Percentiles rank a stretch among this genome's conserved stretches.
These are phyloP conservation scores for Trichosporon coremiiforme DNA, from an alignment of 1,284 basidiomycete species.

Conservation along the genomic window DNA sequence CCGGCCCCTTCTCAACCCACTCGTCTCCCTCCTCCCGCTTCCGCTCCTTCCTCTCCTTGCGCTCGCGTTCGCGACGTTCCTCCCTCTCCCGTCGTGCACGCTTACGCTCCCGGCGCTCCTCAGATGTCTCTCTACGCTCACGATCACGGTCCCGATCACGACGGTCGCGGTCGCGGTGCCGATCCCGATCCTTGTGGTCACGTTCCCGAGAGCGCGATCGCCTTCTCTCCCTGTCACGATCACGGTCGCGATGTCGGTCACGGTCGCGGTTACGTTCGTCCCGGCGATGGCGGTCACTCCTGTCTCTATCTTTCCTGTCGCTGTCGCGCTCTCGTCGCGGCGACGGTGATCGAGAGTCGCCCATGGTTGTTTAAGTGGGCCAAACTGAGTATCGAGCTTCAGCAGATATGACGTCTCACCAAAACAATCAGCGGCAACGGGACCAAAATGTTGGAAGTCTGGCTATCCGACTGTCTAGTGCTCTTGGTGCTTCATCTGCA, in stretches of 20 bases:
- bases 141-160: conserved; percentile 32
- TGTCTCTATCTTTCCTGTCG: background rate
- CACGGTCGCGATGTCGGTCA: conserved; percentile 17
- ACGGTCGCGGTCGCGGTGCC: conserved; percentile 24
- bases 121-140: conserved; percentile 29
- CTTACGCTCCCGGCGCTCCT: conserved; percentile 37
- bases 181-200: conserved; percentile 16
- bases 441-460: background rate
- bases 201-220: conserved; percentile 11
- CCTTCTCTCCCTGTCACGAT: conserved; percentile 20
- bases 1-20: conserved; percentile 32
- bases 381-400: background rate
- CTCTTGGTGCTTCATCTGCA: background rate
- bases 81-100: conserved; percentile 29
- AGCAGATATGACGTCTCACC: conserved; percentile 12
- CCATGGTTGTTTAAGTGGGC: background rate
- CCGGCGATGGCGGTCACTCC: background rate
- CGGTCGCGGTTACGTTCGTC: conserved; percentile 20
- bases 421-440: conserved; percentile 15
- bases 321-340: conserved; percentile 4
- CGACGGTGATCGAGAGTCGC: conserved; percentile 1
- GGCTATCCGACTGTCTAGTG: no score
- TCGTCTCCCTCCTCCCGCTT: conserved; percentile 49
- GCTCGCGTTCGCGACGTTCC: conserved; percentile 81
- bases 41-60: conserved; percentile 61